Evolutionary conservation across 140 eudicot species (phyloP).

Genomic region (Erigeron philadelphicus): DNA sequence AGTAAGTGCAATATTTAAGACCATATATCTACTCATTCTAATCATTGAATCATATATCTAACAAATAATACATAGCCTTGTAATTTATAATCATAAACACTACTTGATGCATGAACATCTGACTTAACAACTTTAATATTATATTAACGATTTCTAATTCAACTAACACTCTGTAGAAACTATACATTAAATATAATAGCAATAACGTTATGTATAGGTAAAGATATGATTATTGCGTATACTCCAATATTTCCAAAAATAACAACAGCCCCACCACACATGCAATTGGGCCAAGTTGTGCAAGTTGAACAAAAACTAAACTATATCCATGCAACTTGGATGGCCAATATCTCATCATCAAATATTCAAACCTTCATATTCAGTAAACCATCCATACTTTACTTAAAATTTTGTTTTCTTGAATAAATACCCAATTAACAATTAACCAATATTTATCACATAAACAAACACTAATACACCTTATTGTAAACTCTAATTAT

Average conservation of each 20-base stretch:
- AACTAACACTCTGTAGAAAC: too few relatives aligned
- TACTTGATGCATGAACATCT: background rate
- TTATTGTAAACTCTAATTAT: background rate
- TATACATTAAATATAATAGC: too few relatives aligned
- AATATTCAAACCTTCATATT: slow-evolving; percentile 24
- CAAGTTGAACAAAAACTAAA: slow-evolving; percentile 38
- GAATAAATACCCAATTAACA: background rate
- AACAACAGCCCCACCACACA: slow-evolving; percentile 22
- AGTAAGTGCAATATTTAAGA: too few relatives aligned
- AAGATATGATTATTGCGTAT: slow-evolving; percentile 22
- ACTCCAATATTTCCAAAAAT: slow-evolving; percentile 21
- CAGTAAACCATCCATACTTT: background rate
- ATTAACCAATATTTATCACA: background rate
- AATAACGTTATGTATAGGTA: too few relatives aligned
- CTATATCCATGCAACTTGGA: slow-evolving; percentile 33
- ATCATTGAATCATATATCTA: background rate
- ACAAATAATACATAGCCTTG: background rate
- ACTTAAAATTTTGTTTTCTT: slow-evolving; percentile 7
- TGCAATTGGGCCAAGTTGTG: slow-evolving; percentile 36
- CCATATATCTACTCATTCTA: too few relatives aligned
- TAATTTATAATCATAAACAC: background rate
- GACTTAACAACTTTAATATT: background rate
- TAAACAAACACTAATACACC: background rate
- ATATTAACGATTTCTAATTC: too few relatives aligned
- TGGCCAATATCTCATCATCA: slow-evolving; percentile 23